Base-by-base conservation (phyloP, 495 filamentous ascomycete species). In the Aspergillus biplanus region DNA sequence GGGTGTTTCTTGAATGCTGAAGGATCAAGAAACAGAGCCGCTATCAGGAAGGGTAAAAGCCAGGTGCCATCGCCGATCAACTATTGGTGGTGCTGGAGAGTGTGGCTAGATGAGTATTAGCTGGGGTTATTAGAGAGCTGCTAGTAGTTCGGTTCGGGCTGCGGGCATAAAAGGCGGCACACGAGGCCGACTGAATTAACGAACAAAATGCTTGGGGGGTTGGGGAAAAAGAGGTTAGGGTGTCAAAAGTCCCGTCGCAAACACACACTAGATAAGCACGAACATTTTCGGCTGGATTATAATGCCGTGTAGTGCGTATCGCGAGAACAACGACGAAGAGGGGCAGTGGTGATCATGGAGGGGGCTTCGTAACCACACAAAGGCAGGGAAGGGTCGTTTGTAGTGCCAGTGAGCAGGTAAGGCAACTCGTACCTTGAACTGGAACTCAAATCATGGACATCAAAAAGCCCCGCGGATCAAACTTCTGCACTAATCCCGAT, bases 21-120 rank as follows among this genome's bases (percentile, higher is more conserved):
- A 56, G 55, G 50, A 62, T 35, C 31, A 48, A 50, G 47, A 34
- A 62, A 50, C 44, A 52, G 61, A 63, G 61, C 34, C 61, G 53
- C 61, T 62, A 52, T 57, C 61, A 57, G 33, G 21, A 57, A 33
- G 33, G 53, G 35, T 21, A 57, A 33, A 50, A 63, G 12, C n/a
- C 53, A 52, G 27, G 46, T 42, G 35, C 61, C 61, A 63, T 63
- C 15, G 53, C 61, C 55, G 52, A 55, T 56, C 33, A 42, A 60
- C 42, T 46, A 54, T 21, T 35, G 34, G 11, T 33, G 46, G 49
- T 58, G 9, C 7, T 58, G 21, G 21, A 27, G 21, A 27, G 21
- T 27, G 27, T 21, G 27, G 35, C 52, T 54, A 34, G 42, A 48
- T 33, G 44, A 15, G 47, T 32, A 60, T 44, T 37, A 52, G 60